Conservation (phyloP, 2,329 filamentous ascomycete genomes). For the Hypoxylon sp. region DNA sequence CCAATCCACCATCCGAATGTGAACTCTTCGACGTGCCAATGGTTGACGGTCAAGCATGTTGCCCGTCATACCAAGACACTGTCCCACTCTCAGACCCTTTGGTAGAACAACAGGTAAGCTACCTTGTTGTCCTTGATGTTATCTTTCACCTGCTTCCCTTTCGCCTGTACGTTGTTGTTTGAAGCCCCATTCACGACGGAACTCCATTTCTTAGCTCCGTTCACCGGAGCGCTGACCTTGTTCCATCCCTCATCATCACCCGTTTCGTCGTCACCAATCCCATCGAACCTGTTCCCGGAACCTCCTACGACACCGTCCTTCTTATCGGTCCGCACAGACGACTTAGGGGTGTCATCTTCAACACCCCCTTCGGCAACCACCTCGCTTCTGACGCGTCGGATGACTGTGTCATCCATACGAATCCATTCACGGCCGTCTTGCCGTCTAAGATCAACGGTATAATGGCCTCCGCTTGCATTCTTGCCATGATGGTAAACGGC, state of each 20-base stretch:
- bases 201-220: slow-evolving; percentile 81
- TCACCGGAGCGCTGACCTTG: slow-evolving; percentile 74
- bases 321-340: slow-evolving; percentile 74
- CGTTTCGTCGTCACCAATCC: slow-evolving; percentile 74
- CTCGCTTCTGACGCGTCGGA: slow-evolving; percentile 85
- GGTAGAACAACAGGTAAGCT: slow-evolving; percentile 96
- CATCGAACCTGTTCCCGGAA: slow-evolving; percentile 80
- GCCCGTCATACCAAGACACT: slow-evolving; percentile 5
- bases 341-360: slow-evolving; percentile 77
- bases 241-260: slow-evolving; percentile 83
- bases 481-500: slow-evolving; percentile 99
- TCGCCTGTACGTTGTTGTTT: slow-evolving; percentile 66
- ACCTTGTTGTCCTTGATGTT: slow-evolving; percentile 93
- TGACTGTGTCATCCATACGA: slow-evolving; percentile 91
- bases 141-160: slow-evolving; percentile 70
- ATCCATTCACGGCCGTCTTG: slow-evolving; percentile 98
- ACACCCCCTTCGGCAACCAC: slow-evolving; percentile 89
- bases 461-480: slow-evolving; percentile 95
- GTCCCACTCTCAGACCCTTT: slow-evolving; percentile 69
- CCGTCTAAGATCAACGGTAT: slow-evolving; percentile 95
- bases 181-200: slow-evolving; percentile 74
- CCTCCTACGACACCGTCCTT: slow-evolving; percentile 58
- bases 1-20: slow-evolving; percentile 24
- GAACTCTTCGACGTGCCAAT: slow-evolving; percentile 9
- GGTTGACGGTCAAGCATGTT: background rate